Evolutionary conservation across 305 asterid species (phyloP).

Genomic region (Lippia alba): DNA sequence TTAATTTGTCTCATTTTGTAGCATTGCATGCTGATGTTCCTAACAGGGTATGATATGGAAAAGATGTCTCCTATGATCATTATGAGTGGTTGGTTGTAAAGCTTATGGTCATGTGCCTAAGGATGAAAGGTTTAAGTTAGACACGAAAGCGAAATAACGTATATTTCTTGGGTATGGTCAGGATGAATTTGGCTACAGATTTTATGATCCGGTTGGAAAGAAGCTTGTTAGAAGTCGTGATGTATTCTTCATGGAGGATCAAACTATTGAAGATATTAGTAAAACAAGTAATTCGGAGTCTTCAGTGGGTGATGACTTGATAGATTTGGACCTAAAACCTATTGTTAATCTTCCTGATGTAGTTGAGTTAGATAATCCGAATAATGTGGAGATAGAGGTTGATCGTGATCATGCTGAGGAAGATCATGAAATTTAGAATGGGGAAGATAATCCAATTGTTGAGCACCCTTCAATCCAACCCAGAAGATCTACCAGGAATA

Average conservation of each 20-base stretch:
- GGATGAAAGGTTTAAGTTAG: not conserved
- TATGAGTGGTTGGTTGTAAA: not conserved
- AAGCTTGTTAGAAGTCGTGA: not conserved
- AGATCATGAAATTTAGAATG: not conserved
- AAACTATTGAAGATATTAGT: not conserved
- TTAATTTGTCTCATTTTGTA: slow-evolving; percentile 4
- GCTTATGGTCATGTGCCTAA: not conserved
- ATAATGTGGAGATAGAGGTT: too few species aligned
- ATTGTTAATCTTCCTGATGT: not conserved
- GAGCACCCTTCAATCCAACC: not conserved
- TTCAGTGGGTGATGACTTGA: not conserved
- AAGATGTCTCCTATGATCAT: not conserved
- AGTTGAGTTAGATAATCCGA: not conserved
- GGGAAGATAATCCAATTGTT: too few species aligned
- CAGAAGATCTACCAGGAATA: not conserved
- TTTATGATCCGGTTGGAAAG: not conserved
- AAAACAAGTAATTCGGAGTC: not conserved
- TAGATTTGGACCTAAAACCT: not conserved
- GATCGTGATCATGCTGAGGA: too few species aligned
- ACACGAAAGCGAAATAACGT: not conserved
- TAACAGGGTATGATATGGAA: not conserved
- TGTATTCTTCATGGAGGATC: too few species aligned
- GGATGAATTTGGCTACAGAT: slow-evolving; percentile 4
- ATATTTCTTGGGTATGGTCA: not conserved
- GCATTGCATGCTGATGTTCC: not conserved